Conservation (phyloP, 176 grass and related monocot genomes). For the Oropetium thomaeum region DNA sequence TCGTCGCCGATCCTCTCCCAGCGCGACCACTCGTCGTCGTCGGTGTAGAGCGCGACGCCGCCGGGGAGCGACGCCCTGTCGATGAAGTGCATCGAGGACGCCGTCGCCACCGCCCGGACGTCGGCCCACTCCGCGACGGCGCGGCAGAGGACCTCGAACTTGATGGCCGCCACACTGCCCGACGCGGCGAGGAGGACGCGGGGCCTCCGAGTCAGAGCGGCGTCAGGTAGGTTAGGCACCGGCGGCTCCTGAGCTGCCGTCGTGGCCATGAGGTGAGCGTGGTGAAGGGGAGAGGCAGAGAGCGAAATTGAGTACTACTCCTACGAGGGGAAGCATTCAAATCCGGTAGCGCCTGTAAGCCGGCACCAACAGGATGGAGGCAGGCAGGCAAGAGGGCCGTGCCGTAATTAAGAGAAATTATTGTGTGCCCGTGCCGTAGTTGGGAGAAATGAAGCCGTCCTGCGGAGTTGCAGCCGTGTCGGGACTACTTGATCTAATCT, state of each 20-base stretch:
- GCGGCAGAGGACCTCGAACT: constrained; percentile 63
- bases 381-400: not conserved
- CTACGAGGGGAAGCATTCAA: not conserved
- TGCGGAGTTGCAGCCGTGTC: too few species aligned
- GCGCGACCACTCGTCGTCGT: constrained; percentile 63
- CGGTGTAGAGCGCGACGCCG: constrained; percentile 42
- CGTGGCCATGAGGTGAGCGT: not conserved
- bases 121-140: constrained; percentile 68
- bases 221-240: not conserved
- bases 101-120: constrained; percentile 59
- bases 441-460: too few species aligned
- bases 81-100: constrained; percentile 70
- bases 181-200: constrained; percentile 58
- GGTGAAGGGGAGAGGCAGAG: not conserved
- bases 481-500: too few species aligned
- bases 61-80: constrained; percentile 40
- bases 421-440: too few species aligned
- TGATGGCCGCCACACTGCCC: constrained; percentile 73
- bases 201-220: constrained; percentile 14
- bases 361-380: not conserved
- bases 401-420: not conserved
- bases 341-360: not conserved
- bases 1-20: constrained; percentile 69
- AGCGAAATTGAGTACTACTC: not conserved
- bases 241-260: not conserved